These are phyloP conservation scores for Fusarium sulawesiense DNA, from an alignment of 2,329 filamentous ascomycete species.

Conservation along the genomic window DNA sequence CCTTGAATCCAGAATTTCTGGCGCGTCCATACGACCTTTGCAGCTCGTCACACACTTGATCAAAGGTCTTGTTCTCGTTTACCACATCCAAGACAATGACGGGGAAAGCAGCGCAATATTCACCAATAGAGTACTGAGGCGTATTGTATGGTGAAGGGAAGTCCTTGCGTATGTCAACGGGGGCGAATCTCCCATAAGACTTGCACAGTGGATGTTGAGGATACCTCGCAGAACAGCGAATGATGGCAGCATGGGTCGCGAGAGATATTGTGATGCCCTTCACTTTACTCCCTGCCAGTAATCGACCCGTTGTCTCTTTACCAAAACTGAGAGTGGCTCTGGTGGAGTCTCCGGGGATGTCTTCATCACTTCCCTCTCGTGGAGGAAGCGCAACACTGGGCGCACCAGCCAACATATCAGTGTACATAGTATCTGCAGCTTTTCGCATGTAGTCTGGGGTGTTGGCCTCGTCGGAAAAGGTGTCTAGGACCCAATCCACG, in stretches of 20 bases:
- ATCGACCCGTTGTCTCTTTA: background rate
- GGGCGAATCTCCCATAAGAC: slow-evolving; percentile 49
- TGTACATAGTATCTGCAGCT: slow-evolving; percentile 7
- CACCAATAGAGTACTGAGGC: slow-evolving; percentile 40
- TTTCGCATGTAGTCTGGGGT: background rate
- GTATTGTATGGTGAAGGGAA: slow-evolving; percentile 45
- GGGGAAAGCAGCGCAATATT: slow-evolving; percentile 33
- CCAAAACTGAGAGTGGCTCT: background rate
- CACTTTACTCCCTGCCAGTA: background rate
- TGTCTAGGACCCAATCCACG: slow-evolving; percentile 3
- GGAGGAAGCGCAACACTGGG: slow-evolving; percentile 4
- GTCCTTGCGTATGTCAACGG: slow-evolving; percentile 44
- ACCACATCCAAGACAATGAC: slow-evolving; percentile 14
- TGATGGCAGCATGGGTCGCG: slow-evolving; percentile 48
- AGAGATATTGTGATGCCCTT: slow-evolving; percentile 44
- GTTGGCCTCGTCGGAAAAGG: background rate
- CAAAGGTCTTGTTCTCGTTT: slow-evolving; percentile 39
- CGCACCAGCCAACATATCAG: slow-evolving; percentile 6
- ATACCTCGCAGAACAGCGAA: slow-evolving; percentile 45
- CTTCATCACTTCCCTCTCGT: background rate
- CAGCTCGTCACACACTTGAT: slow-evolving; percentile 36
- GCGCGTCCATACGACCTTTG: slow-evolving; percentile 46
- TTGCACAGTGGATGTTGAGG: slow-evolving; percentile 40
- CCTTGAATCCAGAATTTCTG: slow-evolving; percentile 37
- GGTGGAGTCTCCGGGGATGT: background rate